Conservation (phyloP, 768 basidiomycete genomes). For the Hebeloma cylindrosporum region DNA sequence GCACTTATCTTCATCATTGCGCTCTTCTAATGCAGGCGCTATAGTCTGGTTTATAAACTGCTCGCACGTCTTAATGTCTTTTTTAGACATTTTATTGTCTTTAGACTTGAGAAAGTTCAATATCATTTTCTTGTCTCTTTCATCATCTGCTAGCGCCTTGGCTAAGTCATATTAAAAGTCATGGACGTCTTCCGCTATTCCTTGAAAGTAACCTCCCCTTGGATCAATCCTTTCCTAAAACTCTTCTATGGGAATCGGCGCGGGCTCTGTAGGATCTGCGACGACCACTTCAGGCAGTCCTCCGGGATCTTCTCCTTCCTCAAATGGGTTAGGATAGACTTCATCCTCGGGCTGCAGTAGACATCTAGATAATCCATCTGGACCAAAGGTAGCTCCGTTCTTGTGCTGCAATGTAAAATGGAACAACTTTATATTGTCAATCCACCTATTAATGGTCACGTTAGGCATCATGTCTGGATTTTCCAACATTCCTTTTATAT, state of each 20-base stretch:
- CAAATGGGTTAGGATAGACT: no score
- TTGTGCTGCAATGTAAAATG: constrained; percentile 33
- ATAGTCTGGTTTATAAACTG: no score
- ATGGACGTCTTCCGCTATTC: no score
- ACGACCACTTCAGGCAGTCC: constrained; percentile 25
- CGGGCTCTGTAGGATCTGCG: constrained; percentile 1
- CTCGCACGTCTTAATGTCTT: no score
- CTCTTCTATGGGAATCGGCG: constrained; percentile 20
- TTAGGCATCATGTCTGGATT: constrained; percentile 36
- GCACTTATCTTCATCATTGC: no score
- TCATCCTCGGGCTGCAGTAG: constrained; percentile 15
- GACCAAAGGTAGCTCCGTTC: constrained; percentile 25
- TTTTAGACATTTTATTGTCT: no score
- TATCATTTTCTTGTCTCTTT: no score
- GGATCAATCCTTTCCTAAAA: neutral
- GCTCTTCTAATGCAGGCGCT: no score
- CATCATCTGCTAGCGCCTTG: no score
- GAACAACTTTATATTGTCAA: constrained; percentile 32
- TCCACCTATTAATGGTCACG: constrained; percentile 37
- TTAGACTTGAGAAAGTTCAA: no score
- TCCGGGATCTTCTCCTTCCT: constrained; percentile 14
- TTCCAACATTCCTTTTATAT: constrained; percentile 33
- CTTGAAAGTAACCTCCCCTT: neutral
- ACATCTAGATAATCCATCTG: constrained; percentile 33
- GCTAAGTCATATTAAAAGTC: no score